A percentile compares a stretch with the other conserved stretches of the same genome.
These are phyloP conservation scores for Crotalaria pallida DNA, from an alignment of 306 rosid genomes.

Conservation along the genomic window DNA sequence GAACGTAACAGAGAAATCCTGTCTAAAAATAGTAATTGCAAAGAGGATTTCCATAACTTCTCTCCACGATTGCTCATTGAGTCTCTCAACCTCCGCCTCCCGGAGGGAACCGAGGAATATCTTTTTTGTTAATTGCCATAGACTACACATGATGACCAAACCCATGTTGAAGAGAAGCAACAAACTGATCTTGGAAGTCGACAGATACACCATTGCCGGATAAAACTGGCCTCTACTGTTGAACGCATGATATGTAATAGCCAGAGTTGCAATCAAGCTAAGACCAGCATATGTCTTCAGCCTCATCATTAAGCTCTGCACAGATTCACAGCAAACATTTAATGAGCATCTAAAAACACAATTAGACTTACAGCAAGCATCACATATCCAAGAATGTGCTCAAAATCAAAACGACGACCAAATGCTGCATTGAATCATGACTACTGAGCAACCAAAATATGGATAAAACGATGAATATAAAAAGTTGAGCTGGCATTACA, in stretches of 20 bases:
- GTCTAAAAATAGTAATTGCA: conserved; percentile 93
- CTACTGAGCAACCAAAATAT: neutral
- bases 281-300: conserved; percentile 86
- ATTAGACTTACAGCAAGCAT: no score
- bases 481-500: neutral
- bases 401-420: no score
- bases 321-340: conserved; percentile 9
- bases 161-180: conserved; percentile 98
- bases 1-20: conserved; percentile 88
- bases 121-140: conserved; percentile 86
- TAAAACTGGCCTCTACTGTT: conserved; percentile 94
- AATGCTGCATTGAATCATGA: neutral
- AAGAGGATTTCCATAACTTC: conserved; percentile 97
- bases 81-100: conserved; percentile 99
- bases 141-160: conserved; percentile 71
- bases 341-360: conserved; percentile 22
- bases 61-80: conserved; percentile 97
- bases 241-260: conserved; percentile 84
- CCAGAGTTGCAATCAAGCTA: conserved; percentile 80
- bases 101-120: conserved; percentile 84
- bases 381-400: no score
- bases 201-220: conserved; percentile 92
- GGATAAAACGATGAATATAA: neutral
- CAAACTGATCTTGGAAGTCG: conserved; percentile 94
- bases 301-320: conserved; percentile 64